Evolutionary conservation across 2,329 filamentous ascomycete species (phyloP).

Genomic region (Rutstroemia sp.): DNA sequence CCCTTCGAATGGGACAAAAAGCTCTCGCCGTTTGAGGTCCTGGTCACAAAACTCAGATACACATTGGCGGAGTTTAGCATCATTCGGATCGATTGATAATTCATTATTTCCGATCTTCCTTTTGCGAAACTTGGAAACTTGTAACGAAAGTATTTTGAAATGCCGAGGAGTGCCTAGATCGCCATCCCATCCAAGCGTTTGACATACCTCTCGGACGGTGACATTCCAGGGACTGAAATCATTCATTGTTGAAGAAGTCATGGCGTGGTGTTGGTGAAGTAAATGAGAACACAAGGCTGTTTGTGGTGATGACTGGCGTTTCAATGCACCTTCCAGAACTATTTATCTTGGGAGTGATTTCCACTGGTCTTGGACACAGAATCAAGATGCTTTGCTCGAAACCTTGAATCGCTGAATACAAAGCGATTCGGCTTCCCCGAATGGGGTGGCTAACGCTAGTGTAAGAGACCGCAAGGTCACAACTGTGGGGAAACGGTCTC

Average conservation of each 20-base stretch:
- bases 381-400: too few species aligned
- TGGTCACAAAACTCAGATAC: neutral
- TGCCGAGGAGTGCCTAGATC: neutral
- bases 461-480: neutral
- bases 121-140: neutral
- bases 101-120: neutral
- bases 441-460: neutral
- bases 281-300: too few species aligned
- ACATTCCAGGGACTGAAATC: neutral
- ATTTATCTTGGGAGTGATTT: too few species aligned
- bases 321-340: too few species aligned
- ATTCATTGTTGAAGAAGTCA: neutral
- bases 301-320: too few species aligned
- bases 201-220: neutral
- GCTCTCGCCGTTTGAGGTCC: neutral
- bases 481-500: neutral
- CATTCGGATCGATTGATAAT: neutral
- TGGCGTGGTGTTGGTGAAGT: neutral
- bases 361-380: neutral
- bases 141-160: neutral
- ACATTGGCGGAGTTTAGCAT: neutral
- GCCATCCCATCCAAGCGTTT: neutral
- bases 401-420: too few species aligned
- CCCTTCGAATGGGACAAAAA: neutral
- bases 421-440: neutral